These are phyloP conservation scores for Xylaria grammica DNA, from an alignment of 495 filamentous ascomycete genomes.

Conservation along the genomic window DNA sequence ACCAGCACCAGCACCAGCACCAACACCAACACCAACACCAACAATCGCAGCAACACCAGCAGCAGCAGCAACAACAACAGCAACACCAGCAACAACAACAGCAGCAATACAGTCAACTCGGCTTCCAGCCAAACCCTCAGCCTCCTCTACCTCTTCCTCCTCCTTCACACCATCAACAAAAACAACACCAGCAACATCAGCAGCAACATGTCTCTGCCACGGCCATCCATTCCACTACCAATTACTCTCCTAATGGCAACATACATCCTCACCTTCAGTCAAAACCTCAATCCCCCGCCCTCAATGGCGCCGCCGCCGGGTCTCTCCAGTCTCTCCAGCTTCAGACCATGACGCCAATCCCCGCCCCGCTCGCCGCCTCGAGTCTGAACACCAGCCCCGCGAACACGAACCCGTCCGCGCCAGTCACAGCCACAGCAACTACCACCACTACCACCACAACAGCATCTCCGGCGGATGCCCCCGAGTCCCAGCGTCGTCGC, in stretches of 20 bases:
- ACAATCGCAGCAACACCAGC: slow-evolving; percentile 18
- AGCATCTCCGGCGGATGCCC: neutral
- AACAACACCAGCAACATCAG: slow-evolving; percentile 23
- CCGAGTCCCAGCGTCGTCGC: slow-evolving; percentile 19
- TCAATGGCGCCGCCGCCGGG: slow-evolving; percentile 7
- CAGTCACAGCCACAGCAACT: neutral
- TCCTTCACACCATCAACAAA: neutral
- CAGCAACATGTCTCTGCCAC: neutral
- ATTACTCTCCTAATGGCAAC: slow-evolving; percentile 11
- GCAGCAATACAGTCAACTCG: slow-evolving; percentile 11
- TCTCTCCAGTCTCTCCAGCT: slow-evolving; percentile 11
- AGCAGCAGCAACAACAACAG: slow-evolving; percentile 20
- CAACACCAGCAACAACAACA: slow-evolving; percentile 1
- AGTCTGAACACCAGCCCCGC: slow-evolving; percentile 12
- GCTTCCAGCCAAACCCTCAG: slow-evolving; percentile 19
- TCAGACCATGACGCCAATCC: slow-evolving; percentile 10
- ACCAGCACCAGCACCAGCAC: neutral
- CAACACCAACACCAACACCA: neutral
- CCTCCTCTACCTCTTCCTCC: slow-evolving; percentile 8
- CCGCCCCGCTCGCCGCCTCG: neutral
- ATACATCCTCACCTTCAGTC: slow-evolving; percentile 24
- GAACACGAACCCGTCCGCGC: neutral
- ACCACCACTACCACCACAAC: neutral
- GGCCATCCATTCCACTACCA: neutral
- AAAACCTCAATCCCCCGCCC: slow-evolving; percentile 16